Conservation (phyloP, 306 rosid species). For the Acacia acuminata region DNA sequence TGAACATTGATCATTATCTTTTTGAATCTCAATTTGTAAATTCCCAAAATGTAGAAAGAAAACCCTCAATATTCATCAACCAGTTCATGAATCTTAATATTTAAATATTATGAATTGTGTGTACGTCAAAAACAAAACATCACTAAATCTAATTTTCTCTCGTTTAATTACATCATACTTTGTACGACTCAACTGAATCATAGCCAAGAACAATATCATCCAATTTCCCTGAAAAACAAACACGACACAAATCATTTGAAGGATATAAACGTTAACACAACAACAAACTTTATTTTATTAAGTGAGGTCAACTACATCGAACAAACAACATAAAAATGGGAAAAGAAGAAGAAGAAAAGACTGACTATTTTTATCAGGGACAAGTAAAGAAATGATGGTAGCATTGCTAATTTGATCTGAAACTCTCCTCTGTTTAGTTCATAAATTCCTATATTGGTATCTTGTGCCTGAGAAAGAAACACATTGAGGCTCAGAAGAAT, state of each 20-base stretch:
- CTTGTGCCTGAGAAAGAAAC: not conserved
- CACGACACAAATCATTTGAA: not conserved
- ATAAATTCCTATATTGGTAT: constrained; percentile 31
- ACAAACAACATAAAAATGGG: too few relatives aligned
- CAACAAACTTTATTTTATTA: too few relatives aligned
- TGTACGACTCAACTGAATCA: constrained; percentile 27
- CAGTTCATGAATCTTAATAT: too few relatives aligned
- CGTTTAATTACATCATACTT: constrained; percentile 10
- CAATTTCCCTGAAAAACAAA: constrained; percentile 24
- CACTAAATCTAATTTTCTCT: not conserved
- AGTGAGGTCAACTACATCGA: too few relatives aligned
- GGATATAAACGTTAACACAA: not conserved
- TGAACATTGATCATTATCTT: not conserved
- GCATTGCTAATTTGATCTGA: constrained; percentile 32
- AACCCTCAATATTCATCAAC: not conserved
- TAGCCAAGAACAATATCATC: constrained; percentile 44
- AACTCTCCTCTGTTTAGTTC: constrained; percentile 32
- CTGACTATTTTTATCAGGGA: constrained; percentile 41
- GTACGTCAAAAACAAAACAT: too few relatives aligned
- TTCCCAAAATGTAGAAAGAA: not conserved
- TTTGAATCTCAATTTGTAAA: not conserved
- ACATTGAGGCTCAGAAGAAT: constrained; percentile 13
- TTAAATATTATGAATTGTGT: too few relatives aligned
- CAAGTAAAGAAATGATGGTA: constrained; percentile 24
- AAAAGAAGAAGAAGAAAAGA: not conserved